Evolutionary conservation across 192 early-diverging fungal genomes (phyloP).

Genomic region (Podila minutissima): DNA sequence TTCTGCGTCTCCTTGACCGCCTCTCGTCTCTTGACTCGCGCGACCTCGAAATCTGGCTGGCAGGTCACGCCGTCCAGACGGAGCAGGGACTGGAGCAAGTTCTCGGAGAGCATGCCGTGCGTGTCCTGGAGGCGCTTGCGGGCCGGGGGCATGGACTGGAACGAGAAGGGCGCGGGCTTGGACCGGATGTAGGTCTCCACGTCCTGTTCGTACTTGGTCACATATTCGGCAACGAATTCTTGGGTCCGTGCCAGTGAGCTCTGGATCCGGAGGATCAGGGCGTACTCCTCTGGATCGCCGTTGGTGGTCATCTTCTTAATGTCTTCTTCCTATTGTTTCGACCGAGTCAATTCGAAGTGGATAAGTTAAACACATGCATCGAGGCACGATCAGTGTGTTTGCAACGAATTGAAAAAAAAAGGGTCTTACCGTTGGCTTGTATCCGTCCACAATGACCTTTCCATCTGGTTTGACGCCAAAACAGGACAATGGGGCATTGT

Average conservation of each 20-base stretch:
- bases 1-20: constrained; percentile 78
- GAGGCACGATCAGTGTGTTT: too few species aligned
- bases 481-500: constrained; percentile 68
- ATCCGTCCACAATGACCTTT: constrained; percentile 78
- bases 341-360: too few species aligned
- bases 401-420: too few species aligned
- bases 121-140: constrained; percentile 74
- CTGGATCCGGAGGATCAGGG: constrained; percentile 57
- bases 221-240: constrained; percentile 46
- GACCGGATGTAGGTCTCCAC: constrained; percentile 25
- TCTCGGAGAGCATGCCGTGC: constrained; percentile 74
- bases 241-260: constrained; percentile 40
- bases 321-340: constrained; percentile 44
- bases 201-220: constrained; percentile 58
- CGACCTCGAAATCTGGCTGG: constrained; percentile 73
- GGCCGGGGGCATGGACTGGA: constrained; percentile 52
- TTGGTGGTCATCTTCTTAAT: constrained; percentile 54
- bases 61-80: constrained; percentile 79
- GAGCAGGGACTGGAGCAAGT: constrained; percentile 81
- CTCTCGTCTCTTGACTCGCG: constrained; percentile 75
- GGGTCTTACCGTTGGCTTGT: constrained; percentile 63
- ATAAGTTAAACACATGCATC: too few species aligned
- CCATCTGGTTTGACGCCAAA: constrained; percentile 82
- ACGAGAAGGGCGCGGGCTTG: constrained; percentile 44
- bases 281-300: constrained; percentile 63